Base-by-base conservation (phyloP, 352 stramenopile genomes). In the Blastocystis hominis region DNA sequence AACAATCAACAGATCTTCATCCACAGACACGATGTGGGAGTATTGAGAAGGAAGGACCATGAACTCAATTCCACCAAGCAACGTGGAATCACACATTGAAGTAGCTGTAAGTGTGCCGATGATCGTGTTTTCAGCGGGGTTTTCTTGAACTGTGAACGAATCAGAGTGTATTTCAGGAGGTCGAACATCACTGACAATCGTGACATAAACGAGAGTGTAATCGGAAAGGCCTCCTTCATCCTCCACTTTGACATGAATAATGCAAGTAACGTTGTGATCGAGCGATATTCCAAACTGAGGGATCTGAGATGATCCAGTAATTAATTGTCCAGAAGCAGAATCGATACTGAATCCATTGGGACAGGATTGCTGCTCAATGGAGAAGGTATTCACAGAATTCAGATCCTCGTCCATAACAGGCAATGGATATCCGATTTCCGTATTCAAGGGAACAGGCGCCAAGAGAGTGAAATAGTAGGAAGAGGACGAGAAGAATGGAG, bases 381-480 rank as follows among this genome's bases (percentile, higher is more conserved):
- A 30, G 64, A 30, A 76, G 38, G 36, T 50, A 9, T 56, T 15
- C n/a, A 10, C 6, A 10, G 64, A 54, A 55, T 46, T 15, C 20
- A n/a, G 6, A 55, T 76, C 64, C 9, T 34, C 36, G 44, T 76
- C 64, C 6, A 17, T 56, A 55, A 34, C 64, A 4, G 17, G 5
- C 2, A 76, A 13, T n/a, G n/a, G 9, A 34, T 50, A 34, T 30
- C 64, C 64, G 24, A 76, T 24, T 7, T n/a, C 38, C 4, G 64
- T 38, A 24, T 46, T 13, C 0, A 50, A 42, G n/a, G 64, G 44
- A n/a, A 76, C 62, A 70, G 62, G 62, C 6, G 62, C 24, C 30
- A 47, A n/a, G 62, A 70, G 36, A 44, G 62, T 47, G 64, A 76
- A 76, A 17, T 54, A 76, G 64, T 56, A 76, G 24, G 64, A 34